These are phyloP conservation scores for Russula abietina DNA, from an alignment of 768 basidiomycete genomes.

Conservation along the genomic window DNA sequence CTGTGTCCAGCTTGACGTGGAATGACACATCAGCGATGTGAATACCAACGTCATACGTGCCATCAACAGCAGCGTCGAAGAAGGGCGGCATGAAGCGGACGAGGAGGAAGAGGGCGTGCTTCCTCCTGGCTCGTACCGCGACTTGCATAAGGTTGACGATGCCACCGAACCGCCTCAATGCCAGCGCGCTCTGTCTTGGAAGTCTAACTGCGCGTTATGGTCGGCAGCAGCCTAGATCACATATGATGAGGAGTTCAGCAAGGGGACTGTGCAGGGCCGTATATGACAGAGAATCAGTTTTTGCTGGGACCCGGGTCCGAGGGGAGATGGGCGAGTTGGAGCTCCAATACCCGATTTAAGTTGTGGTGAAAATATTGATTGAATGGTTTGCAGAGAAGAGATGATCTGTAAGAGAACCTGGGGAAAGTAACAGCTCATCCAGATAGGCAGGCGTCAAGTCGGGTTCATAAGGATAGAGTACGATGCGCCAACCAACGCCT, in stretches of 20 bases:
- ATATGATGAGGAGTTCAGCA: too few relatives aligned
- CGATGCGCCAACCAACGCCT: conserved; percentile 46
- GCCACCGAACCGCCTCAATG: conserved; percentile 56
- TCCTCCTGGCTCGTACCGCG: conserved; percentile 36
- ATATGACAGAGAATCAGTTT: too few relatives aligned
- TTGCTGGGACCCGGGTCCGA: too few relatives aligned
- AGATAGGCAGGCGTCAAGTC: conserved; percentile 83
- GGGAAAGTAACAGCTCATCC: conserved; percentile 69
- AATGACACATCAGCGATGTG: conserved; percentile 95
- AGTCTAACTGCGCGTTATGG: too few relatives aligned
- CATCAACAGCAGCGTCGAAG: conserved; percentile 65
- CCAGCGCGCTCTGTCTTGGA: too few relatives aligned
- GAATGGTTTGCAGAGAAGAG: conserved; percentile 82
- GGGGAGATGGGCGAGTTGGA: too few relatives aligned
- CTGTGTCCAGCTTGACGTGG: conserved; percentile 91
- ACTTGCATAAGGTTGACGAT: conserved; percentile 33
- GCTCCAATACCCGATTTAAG: too few relatives aligned
- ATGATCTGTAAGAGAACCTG: conserved; percentile 67
- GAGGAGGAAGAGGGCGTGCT: conserved; percentile 45
- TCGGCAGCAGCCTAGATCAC: too few relatives aligned
- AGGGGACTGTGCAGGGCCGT: too few relatives aligned
- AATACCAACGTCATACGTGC: conserved; percentile 88
- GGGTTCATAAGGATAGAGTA: conserved; percentile 59
- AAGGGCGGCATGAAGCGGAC: conserved; percentile 44
- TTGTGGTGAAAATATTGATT: too few relatives aligned